Base-by-base conservation (phyloP, 1,284 basidiomycete genomes). In the Leccinum angustisporum region DNA sequence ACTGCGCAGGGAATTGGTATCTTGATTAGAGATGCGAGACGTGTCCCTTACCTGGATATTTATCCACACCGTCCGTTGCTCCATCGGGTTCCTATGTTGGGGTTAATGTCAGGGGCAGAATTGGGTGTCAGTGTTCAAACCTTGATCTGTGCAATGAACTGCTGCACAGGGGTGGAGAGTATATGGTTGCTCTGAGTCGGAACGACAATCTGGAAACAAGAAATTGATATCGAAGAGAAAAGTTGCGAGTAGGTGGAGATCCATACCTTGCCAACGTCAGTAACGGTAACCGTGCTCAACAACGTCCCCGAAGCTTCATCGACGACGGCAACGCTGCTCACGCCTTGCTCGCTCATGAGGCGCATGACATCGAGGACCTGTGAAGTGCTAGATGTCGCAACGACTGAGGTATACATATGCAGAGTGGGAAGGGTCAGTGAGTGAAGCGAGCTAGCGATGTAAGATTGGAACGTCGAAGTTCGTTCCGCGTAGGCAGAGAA, bases 281-380 rank as follows among this genome's bases (percentile, higher is more conserved):
- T 91, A 3, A 91, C 90, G 68, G 87, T 91, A 36, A 92, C 84
- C 4, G 88, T 87, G 65, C 90, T 90, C 63, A 90, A 72, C 52
- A 92, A 74, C 34, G 75, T 78, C 4, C 86, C 72, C 4, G 55
- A 65, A 34, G 84, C 85, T 58, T 88, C 87, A 56, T 90, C 86
- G 5, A 90, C 71, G 7, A 92, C 86, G 25, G 90, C 90, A 54
- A 91, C 78, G 66, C 87, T 90, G 71, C 90, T 90, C 40, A 92
- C 89, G 21, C 90, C 90, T 70, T 87, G 82, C 65, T 90, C 87
- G 68, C 88, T 90, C 90, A 92, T 91, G 33, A 88, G 77, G 61
- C 79, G 83, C 90, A 92, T 92, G 5, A 89, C 89, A 72, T 91
- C 86, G 36, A 91, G 76, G 18, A 91, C 86, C 21, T 80, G 79